These are phyloP conservation scores for Fusarium buharicum DNA, from an alignment of 2,329 filamentous ascomycete species.

Conservation along the genomic window DNA sequence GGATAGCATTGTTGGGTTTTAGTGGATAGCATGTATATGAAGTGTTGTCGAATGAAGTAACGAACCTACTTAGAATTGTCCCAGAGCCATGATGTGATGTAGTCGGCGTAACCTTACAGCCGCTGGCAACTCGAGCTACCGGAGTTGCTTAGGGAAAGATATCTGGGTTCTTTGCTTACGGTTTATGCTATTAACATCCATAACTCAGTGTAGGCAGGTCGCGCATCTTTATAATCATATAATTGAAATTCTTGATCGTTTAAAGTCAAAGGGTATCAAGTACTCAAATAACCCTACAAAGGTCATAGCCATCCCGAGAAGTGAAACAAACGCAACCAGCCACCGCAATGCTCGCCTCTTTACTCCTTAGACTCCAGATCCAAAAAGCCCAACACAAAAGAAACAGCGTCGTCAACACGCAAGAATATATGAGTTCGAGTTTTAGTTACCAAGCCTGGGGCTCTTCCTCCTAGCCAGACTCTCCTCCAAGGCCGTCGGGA, in stretches of 20 bases:
- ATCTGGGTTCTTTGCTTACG: too few species aligned
- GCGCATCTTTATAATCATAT: conserved; percentile 16
- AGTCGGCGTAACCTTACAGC: too few species aligned
- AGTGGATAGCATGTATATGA: conserved; percentile 2
- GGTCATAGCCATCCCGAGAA: conserved; percentile 26
- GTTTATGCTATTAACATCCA: too few species aligned
- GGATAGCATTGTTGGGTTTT: conserved; percentile 28
- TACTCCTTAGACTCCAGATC: conserved; percentile 33
- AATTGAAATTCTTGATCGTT: conserved; percentile 31
- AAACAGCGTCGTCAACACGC: not conserved
- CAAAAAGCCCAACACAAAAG: not conserved
- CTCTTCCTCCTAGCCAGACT: conserved; percentile 65
- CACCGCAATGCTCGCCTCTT: conserved; percentile 12
- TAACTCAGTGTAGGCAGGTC: too few species aligned
- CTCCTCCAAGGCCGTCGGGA: conserved; percentile 57
- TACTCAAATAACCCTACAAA: conserved; percentile 49
- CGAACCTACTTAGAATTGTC: not conserved
- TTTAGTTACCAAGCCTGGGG: conserved; percentile 54
- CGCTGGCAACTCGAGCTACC: too few species aligned
- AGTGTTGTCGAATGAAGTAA: conserved; percentile 9
- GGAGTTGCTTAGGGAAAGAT: too few species aligned
- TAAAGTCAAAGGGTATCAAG: conserved; percentile 50
- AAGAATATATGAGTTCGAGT: conserved; percentile 37
- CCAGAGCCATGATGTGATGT: too few species aligned
- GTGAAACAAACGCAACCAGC: conserved; percentile 12